phyloP scores from a whole-genome alignment of 2,329 filamentous ascomycete species.

The Cordyceps javanica region DNA sequence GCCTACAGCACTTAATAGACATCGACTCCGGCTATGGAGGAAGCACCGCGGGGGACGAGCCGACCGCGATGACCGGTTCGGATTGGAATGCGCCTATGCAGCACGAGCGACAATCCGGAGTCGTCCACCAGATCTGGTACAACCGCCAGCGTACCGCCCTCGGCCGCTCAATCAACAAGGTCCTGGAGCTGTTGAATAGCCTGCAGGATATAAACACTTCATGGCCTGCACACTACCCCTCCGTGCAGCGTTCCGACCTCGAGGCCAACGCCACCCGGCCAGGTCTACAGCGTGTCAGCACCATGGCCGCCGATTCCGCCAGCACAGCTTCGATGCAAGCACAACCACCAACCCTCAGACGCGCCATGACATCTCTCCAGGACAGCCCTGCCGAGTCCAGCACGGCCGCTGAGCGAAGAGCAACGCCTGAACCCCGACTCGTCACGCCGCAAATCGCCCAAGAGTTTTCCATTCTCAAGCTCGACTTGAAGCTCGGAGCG shows the following conservation, averaged over 20 bases:
- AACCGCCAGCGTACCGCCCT: conserved; percentile 86
- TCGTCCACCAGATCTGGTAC: conserved; percentile 90
- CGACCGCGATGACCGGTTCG: conserved; percentile 39
- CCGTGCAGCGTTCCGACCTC: conserved; percentile 62
- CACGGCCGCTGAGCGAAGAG: conserved; percentile 56
- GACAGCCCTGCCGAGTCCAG: conserved; percentile 61
- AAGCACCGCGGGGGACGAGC: conserved; percentile 62
- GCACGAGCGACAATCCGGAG: conserved; percentile 57
- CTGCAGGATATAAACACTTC: conserved; percentile 83
- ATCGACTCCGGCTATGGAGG: conserved; percentile 89
- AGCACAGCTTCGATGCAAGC: conserved; percentile 30
- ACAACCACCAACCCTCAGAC: conserved; percentile 49
- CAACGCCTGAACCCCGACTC: conserved; percentile 66
- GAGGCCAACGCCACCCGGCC: conserved; percentile 56
- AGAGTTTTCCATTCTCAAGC: conserved; percentile 90
- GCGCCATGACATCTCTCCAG: conserved; percentile 67
- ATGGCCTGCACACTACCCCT: conserved; percentile 95
- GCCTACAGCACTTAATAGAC: conserved; percentile 75
- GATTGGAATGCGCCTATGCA: conserved; percentile 41
- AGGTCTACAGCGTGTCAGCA: conserved; percentile 9
- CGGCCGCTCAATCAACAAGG: conserved; percentile 79
- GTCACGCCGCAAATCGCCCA: conserved; percentile 90
- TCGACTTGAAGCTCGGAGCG: conserved; percentile 85
- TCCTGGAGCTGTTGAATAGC: conserved; percentile 74
- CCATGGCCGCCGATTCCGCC: conserved; percentile 38